Evolutionary conservation across 2,329 filamentous ascomycete species (phyloP), one percentile per base, ranked within the genome.

Genomic region (Acrocalymma vagum): DNA sequence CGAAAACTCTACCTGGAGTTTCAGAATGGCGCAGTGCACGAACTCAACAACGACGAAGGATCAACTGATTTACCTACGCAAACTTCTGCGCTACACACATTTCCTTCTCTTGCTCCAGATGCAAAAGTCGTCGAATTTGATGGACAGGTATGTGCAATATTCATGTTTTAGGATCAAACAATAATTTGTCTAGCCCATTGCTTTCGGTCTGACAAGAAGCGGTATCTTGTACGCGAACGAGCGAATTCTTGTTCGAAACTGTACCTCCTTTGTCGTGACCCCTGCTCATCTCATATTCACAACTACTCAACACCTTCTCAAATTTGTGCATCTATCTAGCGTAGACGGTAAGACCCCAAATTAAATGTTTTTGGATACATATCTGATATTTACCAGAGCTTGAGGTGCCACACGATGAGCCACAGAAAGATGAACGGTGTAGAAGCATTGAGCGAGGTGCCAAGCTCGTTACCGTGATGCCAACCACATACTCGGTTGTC

Each of bases 401-500:
- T 43, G 85, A 94, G 53, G 79, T 96, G 1, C 92, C 94, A 0
- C 80, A 78, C 9, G 93, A 99, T 67, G 90, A 96, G 29, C 92
- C 92, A 0, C 92, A 96, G 66, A 87, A 81, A 20, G 94, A 97
- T 55, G 94, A 99, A 69, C 79, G 94, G 61, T 97, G 93, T 67
- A 83, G 94, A 53, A 95, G 84, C 56, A 88, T 99, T 40, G 94
- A 99, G 70, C 84, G 94, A 51, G 94, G 94, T 11, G 90, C 88
- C 3, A 85, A 84, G 32, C 79, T 99, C 10, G 85, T 99, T 15
- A 94, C 90, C 1, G 90, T 91, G 18, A 92, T 96, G 70, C 93
- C 94, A 2, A 89, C 90, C 3, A 87, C 84, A 26, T 94, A 95
- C 72, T 88, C 85, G 37, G 77, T 99, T 7, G 83, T 95, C 1